A percentile compares a stretch with the other conserved stretches of the same genome.
Evolutionary conservation across 169 alveolate species (phyloP).

Genomic region (Cryptosporidium ubiquitum): DNA sequence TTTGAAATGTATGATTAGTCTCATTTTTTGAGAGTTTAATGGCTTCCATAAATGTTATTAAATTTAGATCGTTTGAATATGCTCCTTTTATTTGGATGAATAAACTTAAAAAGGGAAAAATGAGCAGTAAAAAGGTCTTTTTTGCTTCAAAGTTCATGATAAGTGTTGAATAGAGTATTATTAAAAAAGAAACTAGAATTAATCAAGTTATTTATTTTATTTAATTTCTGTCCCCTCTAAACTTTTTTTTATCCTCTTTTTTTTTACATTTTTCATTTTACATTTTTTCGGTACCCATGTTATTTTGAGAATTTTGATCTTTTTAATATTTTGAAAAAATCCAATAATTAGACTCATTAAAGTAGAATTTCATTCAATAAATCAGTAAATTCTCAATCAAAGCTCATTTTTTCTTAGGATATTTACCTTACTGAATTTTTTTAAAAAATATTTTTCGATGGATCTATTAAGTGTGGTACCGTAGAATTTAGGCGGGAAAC

Average conservation of each 20-base stretch:
- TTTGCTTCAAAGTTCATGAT: not conserved
- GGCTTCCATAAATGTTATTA: not conserved
- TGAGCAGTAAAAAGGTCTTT: not conserved
- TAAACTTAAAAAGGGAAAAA: not conserved
- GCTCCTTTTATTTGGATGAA: not conserved
- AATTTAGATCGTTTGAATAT: not conserved
- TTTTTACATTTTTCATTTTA: not conserved
- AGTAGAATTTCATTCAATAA: not conserved
- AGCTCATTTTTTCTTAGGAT: too few relatives aligned
- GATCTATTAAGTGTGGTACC: constrained; percentile 7
- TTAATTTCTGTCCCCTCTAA: not conserved
- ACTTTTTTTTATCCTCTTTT: not conserved
- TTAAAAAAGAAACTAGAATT: not conserved
- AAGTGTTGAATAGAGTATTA: not conserved
- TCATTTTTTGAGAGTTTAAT: not conserved
- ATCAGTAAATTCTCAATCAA: too few relatives aligned
- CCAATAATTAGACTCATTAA: too few relatives aligned
- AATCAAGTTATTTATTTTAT: too few relatives aligned
- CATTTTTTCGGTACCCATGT: not conserved
- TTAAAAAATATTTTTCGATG: not conserved
- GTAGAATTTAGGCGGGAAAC: not conserved
- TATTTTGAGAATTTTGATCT: not conserved
- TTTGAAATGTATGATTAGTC: not conserved
- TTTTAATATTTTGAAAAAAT: too few relatives aligned
- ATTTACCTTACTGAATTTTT: not conserved